Evolutionary conservation across 2,329 filamentous ascomycete species (phyloP), one percentile per base, ranked within the genome.

Genomic region (Akanthomyces dipterigenus): DNA sequence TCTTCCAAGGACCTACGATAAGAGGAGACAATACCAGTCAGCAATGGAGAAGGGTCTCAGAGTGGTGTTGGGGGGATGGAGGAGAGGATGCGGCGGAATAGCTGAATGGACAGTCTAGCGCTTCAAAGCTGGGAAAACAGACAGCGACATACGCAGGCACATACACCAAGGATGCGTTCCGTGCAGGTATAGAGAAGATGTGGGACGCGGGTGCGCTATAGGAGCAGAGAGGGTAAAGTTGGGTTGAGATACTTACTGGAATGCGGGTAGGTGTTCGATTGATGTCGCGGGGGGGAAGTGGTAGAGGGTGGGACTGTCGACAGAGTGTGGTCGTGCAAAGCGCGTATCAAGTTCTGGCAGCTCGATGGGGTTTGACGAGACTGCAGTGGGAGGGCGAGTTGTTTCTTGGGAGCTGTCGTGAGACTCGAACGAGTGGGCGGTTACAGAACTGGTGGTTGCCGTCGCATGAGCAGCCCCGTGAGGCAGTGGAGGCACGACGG

Each of bases 221-320:
- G 26, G 24, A 40, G n/a, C 18, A 51, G 28, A n/a, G n/a, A 38
- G 12, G 31, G n/a, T 24, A 8, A 24, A 26, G 40, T 46, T 48
- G 56, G 56, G 16, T 40, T 34, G 36, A 22, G 43, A 56, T 34
- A 60, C 61, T 63, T 24, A 63, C 61, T 63, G 55, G 51, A 60
- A 56, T 40, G 51, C 26, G 45, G 56, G 49, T 9, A 60, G 26
- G 3, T 26, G 43, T 11, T 53, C 38, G 50, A 42, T n/a, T 61
- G 64, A 64, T 20, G 34, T 28, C 34, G 51, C 55, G 80, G 79
- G 34, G 18, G 55, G 38, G 67, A 83, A 85, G 68, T 85, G 82
- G 79, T 87, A 86, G 54, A 87, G 73, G 36, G 82, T 86, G 63
- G 83, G 84, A 69, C 83, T 86, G 70, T 87, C 83, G 60, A 85